Evolutionary conservation across 2,329 filamentous ascomycete species (phyloP), one percentile per base, ranked within the genome.

Genomic region (Talaromyces sp.): DNA sequence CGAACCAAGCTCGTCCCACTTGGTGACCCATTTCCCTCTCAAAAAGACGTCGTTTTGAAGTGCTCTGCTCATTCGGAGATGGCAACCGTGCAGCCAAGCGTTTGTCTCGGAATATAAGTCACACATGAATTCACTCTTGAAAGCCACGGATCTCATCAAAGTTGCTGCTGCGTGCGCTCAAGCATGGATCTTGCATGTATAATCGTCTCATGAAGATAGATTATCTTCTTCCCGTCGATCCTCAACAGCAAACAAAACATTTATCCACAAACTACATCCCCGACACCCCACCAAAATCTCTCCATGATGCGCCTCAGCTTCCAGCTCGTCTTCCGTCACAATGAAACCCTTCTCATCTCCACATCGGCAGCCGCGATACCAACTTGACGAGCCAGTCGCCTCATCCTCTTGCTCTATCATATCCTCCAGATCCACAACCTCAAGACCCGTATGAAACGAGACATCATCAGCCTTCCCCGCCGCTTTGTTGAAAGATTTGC

Each of bases 241-340:
- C 64, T 72, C 72, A 56, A 84, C 80, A 24, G 81, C 84, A 78
- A 88, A 89, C 68, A 84, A 75, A 52, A 89, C 82, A 72, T 84
- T 84, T 66, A 88, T 78, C 83, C 84, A 88, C 65, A 89, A 78
- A 79, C 86, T 88, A 75, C 87, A 89, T 41, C 87, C 86, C 64
- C 79, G 78, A 77, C 87, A 89, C 2, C 85, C 85, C 19, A 86
- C 81, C 54, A 87, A 76, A 66, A 88, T 78, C 75, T 88, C 87
- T 27, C 82, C 84, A 67, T 81, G 79, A 59, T 79, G 77, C 41
- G 76, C 78, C 69, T 85, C 83, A 66, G 73, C 73, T 66, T 81
- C 79, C 35, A 89, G 71, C 70, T 88, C 84, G 3, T 75, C 69
- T 71, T 88, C 86, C 0, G 76, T 78, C 7, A 88, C 79, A 22